Evolutionary conservation across 1,139 yeast species (phyloP).

Genomic region (Kurtzmaniella quercitrusa): DNA sequence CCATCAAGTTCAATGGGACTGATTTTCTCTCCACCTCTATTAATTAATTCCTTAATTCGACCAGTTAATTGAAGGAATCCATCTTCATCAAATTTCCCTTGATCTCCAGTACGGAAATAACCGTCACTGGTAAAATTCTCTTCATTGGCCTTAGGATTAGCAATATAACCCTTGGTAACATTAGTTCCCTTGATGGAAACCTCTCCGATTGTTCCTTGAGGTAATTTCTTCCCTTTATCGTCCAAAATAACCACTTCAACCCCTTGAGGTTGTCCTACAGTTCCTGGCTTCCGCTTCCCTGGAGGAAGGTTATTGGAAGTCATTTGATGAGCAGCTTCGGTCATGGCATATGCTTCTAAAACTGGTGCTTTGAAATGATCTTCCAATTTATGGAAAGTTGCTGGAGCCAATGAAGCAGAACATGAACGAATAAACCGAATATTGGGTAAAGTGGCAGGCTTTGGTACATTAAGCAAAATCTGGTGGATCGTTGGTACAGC

Average conservation of each 20-base stretch:
- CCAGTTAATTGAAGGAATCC: constrained; percentile 59
- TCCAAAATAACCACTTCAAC: constrained; percentile 53
- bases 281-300: constrained; percentile 59
- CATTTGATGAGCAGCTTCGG: constrained; percentile 72
- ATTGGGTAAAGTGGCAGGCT: constrained; percentile 45
- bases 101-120: constrained; percentile 72
- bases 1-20: constrained; percentile 65
- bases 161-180: constrained; percentile 67
- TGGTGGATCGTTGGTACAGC: constrained; percentile 73
- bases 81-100: constrained; percentile 56
- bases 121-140: constrained; percentile 54
- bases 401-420: constrained; percentile 62
- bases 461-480: constrained; percentile 47
- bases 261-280: constrained; percentile 65
- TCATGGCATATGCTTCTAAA: constrained; percentile 74
- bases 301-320: constrained; percentile 65
- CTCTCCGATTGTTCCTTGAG: constrained; percentile 56
- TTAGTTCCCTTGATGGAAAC: constrained; percentile 61
- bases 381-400: constrained; percentile 54
- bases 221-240: constrained; percentile 34
- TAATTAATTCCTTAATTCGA: constrained; percentile 62
- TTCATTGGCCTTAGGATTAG: constrained; percentile 61
- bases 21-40: constrained; percentile 68
- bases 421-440: constrained; percentile 66
- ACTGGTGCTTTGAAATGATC: constrained; percentile 57